These are phyloP conservation scores for Aspergillus chevalieri DNA, from an alignment of 2,329 filamentous ascomycete species.

Conservation along the genomic window DNA sequence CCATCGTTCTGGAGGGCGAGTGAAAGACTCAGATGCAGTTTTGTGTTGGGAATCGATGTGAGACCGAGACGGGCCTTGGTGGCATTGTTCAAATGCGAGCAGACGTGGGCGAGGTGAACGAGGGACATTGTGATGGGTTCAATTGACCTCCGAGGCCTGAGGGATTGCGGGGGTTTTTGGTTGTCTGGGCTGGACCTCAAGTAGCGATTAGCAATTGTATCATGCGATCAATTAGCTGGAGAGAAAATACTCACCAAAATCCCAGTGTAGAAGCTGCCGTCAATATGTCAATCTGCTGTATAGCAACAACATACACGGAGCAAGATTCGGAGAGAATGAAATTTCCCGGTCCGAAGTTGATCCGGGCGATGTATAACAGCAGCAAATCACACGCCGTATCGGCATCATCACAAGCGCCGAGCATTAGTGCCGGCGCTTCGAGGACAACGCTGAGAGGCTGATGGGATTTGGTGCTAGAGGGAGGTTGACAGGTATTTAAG, in stretches of 20 bases:
- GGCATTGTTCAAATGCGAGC: conserved; percentile 87
- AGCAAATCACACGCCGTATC: not conserved
- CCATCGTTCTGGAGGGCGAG: conserved; percentile 76
- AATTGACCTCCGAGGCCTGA: not conserved
- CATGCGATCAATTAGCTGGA: not conserved
- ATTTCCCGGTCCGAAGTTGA: conserved; percentile 1
- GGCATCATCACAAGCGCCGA: conserved; percentile 2
- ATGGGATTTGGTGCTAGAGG: not conserved
- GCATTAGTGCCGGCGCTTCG: conserved; percentile 2
- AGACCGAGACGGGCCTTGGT: conserved; percentile 75
- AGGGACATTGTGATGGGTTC: conserved; percentile 56
- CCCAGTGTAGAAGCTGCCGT: not conserved
- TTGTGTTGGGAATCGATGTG: conserved; percentile 74
- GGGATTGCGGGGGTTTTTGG: not conserved
- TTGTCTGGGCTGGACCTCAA: too few relatives aligned
- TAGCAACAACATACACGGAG: too few relatives aligned
- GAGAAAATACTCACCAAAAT: not conserved
- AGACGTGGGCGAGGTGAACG: conserved; percentile 69
- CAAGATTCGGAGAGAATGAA: conserved; percentile 2
- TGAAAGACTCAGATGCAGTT: conserved; percentile 69
- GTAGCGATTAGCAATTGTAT: not conserved
- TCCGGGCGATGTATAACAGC: not conserved
- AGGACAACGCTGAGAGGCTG: not conserved
- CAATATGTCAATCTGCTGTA: conserved; percentile 5
- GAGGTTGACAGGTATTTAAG: not conserved